Evolutionary conservation across 768 basidiomycete species (phyloP).

Genomic region (Leucosporidium scottii): DNA sequence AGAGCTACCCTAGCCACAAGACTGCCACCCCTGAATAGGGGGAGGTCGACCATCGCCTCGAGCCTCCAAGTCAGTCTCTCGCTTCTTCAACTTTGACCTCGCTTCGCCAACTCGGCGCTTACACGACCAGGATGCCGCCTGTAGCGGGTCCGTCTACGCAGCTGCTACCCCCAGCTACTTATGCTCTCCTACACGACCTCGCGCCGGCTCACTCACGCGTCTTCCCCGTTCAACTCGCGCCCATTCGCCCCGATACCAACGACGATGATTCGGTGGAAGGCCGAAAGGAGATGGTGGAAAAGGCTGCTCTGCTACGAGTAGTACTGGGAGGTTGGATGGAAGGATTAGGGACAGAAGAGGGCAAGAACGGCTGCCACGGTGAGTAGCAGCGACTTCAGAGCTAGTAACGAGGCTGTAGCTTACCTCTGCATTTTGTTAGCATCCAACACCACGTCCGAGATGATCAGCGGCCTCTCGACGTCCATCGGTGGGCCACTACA

Average conservation of each 20-base stretch:
- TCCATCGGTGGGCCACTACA: constrained; percentile 20
- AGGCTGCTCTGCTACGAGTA: constrained; percentile 22
- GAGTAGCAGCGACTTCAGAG: background rate
- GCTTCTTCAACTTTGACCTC: too few relatives aligned
- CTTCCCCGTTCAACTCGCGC: background rate
- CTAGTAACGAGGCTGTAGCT: background rate
- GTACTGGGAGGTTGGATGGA: constrained; percentile 30
- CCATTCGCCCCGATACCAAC: constrained; percentile 15
- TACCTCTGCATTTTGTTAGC: background rate
- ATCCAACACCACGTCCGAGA: constrained; percentile 8
- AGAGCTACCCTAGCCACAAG: too few relatives aligned
- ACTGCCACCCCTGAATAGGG: too few relatives aligned
- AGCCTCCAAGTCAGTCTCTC: too few relatives aligned
- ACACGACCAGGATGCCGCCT: background rate
- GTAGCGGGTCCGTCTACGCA: constrained; percentile 7
- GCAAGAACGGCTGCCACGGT: constrained; percentile 9
- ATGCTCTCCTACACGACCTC: constrained; percentile 8
- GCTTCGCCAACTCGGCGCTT: too few relatives aligned
- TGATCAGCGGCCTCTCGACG: constrained; percentile 7
- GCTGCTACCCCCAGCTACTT: constrained; percentile 6
- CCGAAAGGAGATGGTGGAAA: constrained; percentile 17
- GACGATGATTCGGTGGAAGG: constrained; percentile 3
- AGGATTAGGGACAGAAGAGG: constrained; percentile 21
- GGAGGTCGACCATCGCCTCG: too few relatives aligned
- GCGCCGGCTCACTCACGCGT: constrained; percentile 9